Base-by-base conservation (phyloP, 2,329 filamentous ascomycete species). In the Colletotrichum sp. region DNA sequence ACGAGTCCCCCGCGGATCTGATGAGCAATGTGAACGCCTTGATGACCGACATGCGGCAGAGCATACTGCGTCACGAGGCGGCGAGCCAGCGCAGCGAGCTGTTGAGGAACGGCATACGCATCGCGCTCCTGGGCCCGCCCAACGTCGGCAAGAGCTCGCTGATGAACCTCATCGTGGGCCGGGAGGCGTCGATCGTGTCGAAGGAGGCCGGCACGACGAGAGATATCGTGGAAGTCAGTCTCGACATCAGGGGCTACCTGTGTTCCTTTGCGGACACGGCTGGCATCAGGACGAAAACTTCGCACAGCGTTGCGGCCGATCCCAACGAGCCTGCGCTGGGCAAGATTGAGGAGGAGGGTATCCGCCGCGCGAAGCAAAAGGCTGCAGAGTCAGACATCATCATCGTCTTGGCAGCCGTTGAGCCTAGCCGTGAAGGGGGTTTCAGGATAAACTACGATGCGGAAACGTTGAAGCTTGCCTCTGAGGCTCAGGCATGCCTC, bases 241-340 rank as follows among this genome's bases (percentile, higher is more conserved):
- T 99, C 30, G 97, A 99, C 85, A 89, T 99, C 64, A 92, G 93
- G 1, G 97, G 97, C 0, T 99, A 95, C 86, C 92, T 98, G 66
- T 98, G 96, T 84, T 95, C 95, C n/a, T 93, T 99, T 81, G 96
- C 96, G 18, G 97, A 99, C 85, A 99, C 97, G 80, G 97, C 97
- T 24, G 97, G 97, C 1, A 92, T 99, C 79, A 90, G 96, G 66
- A 91, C 89, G 64, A 84, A 80, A 44, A 77, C 79, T 28, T 75
- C 79, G 34, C 16, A 2, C 44, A 36, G 8, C 13, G 26, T 74
- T 48, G 12, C 12, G 75, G 78, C 26, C 79, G 79, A n/a, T 71
- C 71, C 18, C 76, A 74, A 68, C n/a, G 79, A 75, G 67, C 71
- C 48, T 34, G 79, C 79, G 39, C 92, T 98, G 75, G 95, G 96